Percentiles rank a stretch among this genome's conserved stretches.
phyloP scores from a whole-genome alignment of 2,329 filamentous ascomycete species.

The Paecilomyces variotii region DNA sequence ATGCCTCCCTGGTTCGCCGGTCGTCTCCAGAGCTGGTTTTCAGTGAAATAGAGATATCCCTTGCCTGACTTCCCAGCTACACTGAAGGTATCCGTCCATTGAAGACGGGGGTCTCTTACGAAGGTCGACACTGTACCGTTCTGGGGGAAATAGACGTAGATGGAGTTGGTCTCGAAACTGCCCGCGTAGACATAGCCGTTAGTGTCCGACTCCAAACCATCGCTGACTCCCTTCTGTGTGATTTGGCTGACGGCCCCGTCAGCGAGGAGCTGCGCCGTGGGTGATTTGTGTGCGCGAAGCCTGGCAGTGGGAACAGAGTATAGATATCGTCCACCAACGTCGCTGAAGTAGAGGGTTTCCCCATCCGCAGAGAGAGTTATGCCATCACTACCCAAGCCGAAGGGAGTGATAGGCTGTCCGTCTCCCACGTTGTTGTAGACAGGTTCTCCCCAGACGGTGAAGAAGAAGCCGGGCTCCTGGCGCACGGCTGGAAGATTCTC shows the following conservation, averaged over 20 bases:
- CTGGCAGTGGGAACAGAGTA: constrained; percentile 39
- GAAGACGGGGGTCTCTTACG: constrained; percentile 40
- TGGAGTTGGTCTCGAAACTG: constrained; percentile 43
- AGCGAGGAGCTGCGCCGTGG: constrained; percentile 36
- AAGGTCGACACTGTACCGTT: constrained; percentile 38
- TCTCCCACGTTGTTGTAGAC: constrained; percentile 35
- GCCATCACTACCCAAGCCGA: constrained; percentile 43
- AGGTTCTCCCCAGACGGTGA: constrained; percentile 42
- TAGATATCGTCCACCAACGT: constrained; percentile 37
- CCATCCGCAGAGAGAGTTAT: constrained; percentile 45
- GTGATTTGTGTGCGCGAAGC: constrained; percentile 30
- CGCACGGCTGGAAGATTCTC: constrained; percentile 35
- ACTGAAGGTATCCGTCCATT: constrained; percentile 44
- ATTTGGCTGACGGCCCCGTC: constrained; percentile 35
- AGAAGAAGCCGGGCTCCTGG: constrained; percentile 38
- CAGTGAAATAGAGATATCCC: constrained; percentile 47
- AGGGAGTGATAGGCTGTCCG: constrained; percentile 27
- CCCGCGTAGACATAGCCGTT: constrained; percentile 44
- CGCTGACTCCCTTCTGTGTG: constrained; percentile 43
- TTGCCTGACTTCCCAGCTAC: constrained; percentile 25
- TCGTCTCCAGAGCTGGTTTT: constrained; percentile 28
- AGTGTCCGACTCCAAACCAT: constrained; percentile 46
- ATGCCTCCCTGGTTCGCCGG: not conserved
- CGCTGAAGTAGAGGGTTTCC: constrained; percentile 39
- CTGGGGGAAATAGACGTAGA: constrained; percentile 39